Evolutionary conservation across 2,329 filamentous ascomycete genomes (phyloP).

Genomic region (Epichloe sp.): DNA sequence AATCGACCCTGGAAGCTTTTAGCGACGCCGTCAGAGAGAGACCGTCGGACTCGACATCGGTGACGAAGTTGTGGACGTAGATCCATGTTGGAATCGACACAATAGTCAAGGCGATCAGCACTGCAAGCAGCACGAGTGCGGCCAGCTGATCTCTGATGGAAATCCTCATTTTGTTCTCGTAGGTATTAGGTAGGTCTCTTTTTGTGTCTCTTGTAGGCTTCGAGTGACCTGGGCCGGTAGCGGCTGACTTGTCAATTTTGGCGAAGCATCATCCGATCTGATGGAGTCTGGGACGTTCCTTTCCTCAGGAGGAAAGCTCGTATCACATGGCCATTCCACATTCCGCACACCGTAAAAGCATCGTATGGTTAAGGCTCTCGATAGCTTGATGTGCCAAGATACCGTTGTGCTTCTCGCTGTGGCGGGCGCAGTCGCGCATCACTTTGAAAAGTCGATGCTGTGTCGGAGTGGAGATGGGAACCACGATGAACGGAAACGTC

Average conservation of each 20-base stretch:
- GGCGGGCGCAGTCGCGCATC: neutral
- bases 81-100: constrained; percentile 65
- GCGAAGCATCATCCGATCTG: constrained; percentile 2
- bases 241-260: neutral
- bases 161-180: constrained; percentile 51
- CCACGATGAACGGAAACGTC: neutral
- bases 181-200: neutral
- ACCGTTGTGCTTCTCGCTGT: neutral
- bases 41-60: constrained; percentile 40
- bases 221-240: neutral
- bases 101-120: constrained; percentile 62
- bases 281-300: neutral
- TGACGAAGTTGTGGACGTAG: constrained; percentile 41
- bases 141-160: constrained; percentile 81
- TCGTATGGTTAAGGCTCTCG: neutral
- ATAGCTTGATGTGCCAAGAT: neutral
- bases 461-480: neutral
- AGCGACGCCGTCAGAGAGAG: constrained; percentile 71
- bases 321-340: neutral
- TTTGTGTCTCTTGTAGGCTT: neutral
- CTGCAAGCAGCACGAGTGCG: constrained; percentile 61
- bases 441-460: neutral
- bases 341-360: neutral
- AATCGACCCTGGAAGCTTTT: constrained; percentile 69
- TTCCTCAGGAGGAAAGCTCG: neutral